Conservation (phyloP, 768 basidiomycete species). For the Terana coerulea region DNA sequence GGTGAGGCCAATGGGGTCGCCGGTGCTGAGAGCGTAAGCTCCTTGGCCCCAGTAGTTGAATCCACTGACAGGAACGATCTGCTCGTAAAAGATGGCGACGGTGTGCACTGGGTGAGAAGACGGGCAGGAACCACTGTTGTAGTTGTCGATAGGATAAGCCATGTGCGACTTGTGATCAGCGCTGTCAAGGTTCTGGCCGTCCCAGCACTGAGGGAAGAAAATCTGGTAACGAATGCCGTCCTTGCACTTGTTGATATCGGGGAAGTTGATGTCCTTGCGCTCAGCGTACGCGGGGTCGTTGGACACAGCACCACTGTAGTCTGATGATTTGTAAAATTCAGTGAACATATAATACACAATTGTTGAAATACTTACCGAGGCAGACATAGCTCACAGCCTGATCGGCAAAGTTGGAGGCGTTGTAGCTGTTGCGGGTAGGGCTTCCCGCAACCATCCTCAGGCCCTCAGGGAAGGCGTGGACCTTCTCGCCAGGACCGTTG, state of each 20-base stretch:
- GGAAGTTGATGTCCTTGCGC: constrained; percentile 15
- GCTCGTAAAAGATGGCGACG: constrained; percentile 25
- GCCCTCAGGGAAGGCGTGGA: constrained; percentile 22
- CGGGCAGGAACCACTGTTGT: constrained; percentile 22
- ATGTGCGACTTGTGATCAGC: constrained; percentile 37
- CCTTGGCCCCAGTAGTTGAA: constrained; percentile 17
- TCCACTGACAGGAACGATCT: constrained; percentile 13
- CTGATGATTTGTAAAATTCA: constrained; percentile 8
- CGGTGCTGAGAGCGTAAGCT: constrained; percentile 20
- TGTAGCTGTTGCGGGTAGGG: constrained; percentile 28
- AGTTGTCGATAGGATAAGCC: constrained; percentile 28
- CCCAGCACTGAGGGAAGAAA: constrained; percentile 35
- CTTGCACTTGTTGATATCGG: constrained; percentile 19
- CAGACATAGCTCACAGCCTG: constrained; percentile 35
- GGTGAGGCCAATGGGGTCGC: constrained; percentile 22
- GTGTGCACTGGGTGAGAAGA: constrained; percentile 21
- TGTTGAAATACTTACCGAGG: constrained; percentile 3
- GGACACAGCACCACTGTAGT: constrained; percentile 18
- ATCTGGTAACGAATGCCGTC: constrained; percentile 27
- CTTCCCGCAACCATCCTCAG: constrained; percentile 29
- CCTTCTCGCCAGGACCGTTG: constrained; percentile 18
- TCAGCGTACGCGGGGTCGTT: constrained; percentile 18
- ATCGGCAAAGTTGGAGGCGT: constrained; percentile 24
- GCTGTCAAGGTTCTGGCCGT: constrained; percentile 36
- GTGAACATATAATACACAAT: neutral